Base-by-base conservation (phyloP, 2,329 filamentous ascomycete genomes). In the Phoma sp. region DNA sequence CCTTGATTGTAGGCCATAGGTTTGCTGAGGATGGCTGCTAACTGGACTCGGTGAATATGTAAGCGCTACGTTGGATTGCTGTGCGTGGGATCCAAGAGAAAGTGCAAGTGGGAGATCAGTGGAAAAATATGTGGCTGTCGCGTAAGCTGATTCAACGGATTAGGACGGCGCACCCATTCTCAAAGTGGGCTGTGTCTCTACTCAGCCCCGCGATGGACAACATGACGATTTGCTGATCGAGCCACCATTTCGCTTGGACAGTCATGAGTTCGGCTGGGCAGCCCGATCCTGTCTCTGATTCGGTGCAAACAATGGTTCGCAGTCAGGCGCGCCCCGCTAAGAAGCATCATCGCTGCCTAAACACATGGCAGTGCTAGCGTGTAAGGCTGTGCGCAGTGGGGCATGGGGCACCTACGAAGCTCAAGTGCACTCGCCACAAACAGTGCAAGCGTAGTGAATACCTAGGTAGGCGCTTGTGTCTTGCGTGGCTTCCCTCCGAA, bases 1-100 rank as follows among this genome's bases (percentile, higher is more conserved):
- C 67, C 68, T 18, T 70, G 66, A 43, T 67, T 59, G 58, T 71
- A 65, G 14, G 52, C 52, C 52, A 55, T 55, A 35, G 32, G 13
- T 49, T 40, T 4, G 41, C 6, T 11, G 14, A 18, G 41, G 11
- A 49, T 23, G 24, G 40, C 14, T 25, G 43, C 18, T 47, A 29
- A 29, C 38, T 52, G 36, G 32, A 27, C 37, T 50, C 13, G 33
- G 13, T 41, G 35, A 8, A 42, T 32, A 8, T 32, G 52, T 55
- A 55, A 55, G 52, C 52, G 38, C 52, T 55, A 55, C 25, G 35
- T 8, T 42, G 24, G 18, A 32, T 32, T 25, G 14, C 7, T 7
- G 30, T 38, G 39, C 25, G 30, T 36, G 18, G 40, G 11, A 39
- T 13, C n/a, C 7, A 13, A 22, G 13, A 43, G 27, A 29, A 55